Evolutionary conservation across 306 rosid species (phyloP).

Genomic region (Pyrus bretschneideri): DNA sequence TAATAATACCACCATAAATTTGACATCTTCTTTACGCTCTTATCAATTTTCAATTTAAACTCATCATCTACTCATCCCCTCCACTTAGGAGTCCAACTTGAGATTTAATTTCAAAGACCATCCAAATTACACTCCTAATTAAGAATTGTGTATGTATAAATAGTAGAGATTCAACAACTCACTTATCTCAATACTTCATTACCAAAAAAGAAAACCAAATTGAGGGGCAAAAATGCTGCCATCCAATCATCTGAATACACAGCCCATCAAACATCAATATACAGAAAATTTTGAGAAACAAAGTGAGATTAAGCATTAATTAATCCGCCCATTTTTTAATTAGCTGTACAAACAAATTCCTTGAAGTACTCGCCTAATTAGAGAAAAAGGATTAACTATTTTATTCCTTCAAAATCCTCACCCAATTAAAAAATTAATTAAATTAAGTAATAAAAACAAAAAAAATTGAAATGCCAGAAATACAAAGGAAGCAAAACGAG

Average conservation of each 20-base stretch:
- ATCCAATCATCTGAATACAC: not conserved
- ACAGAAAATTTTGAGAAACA: not conserved
- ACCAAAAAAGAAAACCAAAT: not conserved
- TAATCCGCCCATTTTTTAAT: not conserved
- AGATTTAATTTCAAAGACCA: not conserved
- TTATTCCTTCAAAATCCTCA: not conserved
- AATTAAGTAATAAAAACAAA: not conserved
- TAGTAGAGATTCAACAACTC: not conserved
- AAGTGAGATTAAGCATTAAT: not conserved
- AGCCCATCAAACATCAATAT: not conserved
- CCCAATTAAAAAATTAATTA: not conserved
- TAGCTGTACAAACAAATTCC: not conserved
- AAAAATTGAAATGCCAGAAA: not conserved
- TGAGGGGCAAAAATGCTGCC: not conserved
- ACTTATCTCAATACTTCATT: not conserved
- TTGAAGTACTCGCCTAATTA: not conserved
- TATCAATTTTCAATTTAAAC: no score
- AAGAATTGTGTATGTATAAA: not conserved
- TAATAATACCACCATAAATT: no score
- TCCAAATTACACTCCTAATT: not conserved
- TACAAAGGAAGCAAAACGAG: not conserved
- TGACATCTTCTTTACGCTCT: fast-evolving
- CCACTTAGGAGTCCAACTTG: fast-evolving
- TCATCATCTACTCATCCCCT: no score
- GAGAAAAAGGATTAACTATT: not conserved